Evolutionary conservation across 805 yeast genomes (phyloP).

Genomic region (Suhomyces prunicola): DNA sequence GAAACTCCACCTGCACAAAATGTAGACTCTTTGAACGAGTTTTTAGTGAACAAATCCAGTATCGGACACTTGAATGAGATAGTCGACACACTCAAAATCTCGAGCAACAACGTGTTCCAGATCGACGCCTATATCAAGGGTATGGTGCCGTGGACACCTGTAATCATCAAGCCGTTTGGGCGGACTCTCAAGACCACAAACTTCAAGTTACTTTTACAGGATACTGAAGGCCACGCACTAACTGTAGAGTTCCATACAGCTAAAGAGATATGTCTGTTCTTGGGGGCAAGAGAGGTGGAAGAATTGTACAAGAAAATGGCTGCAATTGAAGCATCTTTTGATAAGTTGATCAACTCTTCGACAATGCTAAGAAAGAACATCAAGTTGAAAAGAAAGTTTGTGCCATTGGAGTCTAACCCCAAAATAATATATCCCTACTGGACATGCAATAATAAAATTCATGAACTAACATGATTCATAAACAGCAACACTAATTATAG

Average conservation of each 20-base stretch:
- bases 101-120: slow-evolving; percentile 13
- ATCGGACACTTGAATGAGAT: background rate
- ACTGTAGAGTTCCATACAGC: slow-evolving; percentile 21
- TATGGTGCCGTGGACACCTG: slow-evolving; percentile 15
- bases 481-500: background rate
- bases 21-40: background rate
- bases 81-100: background rate
- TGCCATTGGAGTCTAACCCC: background rate
- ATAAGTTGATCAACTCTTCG: background rate
- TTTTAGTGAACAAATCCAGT: background rate
- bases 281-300: slow-evolving; percentile 15
- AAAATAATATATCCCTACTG: background rate
- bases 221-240: slow-evolving; percentile 6
- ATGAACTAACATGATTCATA: background rate
- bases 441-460: background rate
- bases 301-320: slow-evolving; percentile 8
- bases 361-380: background rate
- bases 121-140: slow-evolving; percentile 16
- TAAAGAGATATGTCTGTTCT: slow-evolving; percentile 24
- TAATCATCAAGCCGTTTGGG: slow-evolving; percentile 27
- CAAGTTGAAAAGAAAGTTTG: background rate
- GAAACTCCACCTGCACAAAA: background rate
- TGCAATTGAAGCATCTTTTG: slow-evolving; percentile 4
- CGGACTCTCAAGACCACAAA: slow-evolving; percentile 26
- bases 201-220: slow-evolving; percentile 20